phyloP scores from a whole-genome alignment of 768 basidiomycete species.

The Hericium rajendrae region DNA sequence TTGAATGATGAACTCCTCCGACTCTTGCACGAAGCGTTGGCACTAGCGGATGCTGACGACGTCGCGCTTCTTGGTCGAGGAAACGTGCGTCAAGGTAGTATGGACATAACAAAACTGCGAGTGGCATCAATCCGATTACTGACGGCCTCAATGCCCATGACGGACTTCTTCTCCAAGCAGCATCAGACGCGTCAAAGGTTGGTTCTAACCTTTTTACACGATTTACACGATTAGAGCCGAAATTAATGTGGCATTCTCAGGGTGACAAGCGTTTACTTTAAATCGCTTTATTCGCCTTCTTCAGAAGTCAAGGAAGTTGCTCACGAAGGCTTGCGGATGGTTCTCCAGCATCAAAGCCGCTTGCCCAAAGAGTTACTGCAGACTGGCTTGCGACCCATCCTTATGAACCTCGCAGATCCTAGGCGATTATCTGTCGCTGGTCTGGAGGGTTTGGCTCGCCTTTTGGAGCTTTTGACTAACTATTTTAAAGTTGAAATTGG shows the following conservation, averaged over 20 bases:
- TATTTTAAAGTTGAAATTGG: constrained; percentile 99
- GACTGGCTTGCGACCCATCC: constrained; percentile 87
- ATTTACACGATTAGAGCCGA: neutral
- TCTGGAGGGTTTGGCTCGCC: constrained; percentile 85
- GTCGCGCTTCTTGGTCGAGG: constrained; percentile 64
- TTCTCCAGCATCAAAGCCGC: constrained; percentile 80
- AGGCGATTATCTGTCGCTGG: constrained; percentile 89
- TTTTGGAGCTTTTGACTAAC: constrained; percentile 90
- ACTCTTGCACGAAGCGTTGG: constrained; percentile 86
- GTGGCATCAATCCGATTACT: constrained; percentile 90
- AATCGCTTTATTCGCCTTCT: constrained; percentile 88
- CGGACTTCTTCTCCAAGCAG: constrained; percentile 87
- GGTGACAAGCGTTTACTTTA: constrained; percentile 95
- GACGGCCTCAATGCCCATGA: constrained; percentile 89
- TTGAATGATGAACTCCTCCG: constrained; percentile 88
- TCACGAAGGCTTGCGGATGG: constrained; percentile 84
- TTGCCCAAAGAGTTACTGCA: constrained; percentile 93
- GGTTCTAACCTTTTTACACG: constrained; percentile 9
- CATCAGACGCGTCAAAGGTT: constrained; percentile 80
- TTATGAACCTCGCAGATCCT: constrained; percentile 97
- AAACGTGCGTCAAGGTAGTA: constrained; percentile 64
- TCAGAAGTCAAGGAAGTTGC: constrained; percentile 92
- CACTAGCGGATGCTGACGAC: constrained; percentile 93
- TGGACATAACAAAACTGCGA: constrained; percentile 82
- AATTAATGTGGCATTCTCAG: constrained; percentile 27